A percentile compares a stretch with the other conserved stretches of the same genome.
Evolutionary conservation across 768 basidiomycete species (phyloP).

Genomic region (Lactarius trivialis): DNA sequence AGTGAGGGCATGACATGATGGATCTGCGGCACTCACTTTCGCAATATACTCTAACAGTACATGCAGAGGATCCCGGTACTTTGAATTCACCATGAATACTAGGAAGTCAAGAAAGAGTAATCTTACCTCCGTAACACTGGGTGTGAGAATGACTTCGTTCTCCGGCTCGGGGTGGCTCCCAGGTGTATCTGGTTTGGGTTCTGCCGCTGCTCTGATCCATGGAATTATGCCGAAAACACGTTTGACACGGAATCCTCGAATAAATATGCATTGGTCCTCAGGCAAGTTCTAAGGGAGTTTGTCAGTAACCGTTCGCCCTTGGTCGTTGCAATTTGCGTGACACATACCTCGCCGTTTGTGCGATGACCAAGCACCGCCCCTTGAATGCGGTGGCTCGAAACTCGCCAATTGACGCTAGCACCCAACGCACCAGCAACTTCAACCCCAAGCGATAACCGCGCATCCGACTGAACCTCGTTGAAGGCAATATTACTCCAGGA

Average conservation of each 20-base stretch:
- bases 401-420: neutral
- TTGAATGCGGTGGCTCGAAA: neutral
- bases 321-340: neutral
- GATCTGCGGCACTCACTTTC: neutral
- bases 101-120: neutral
- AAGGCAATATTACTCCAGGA: neutral
- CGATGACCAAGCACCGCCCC: neutral
- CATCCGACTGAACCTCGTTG: neutral
- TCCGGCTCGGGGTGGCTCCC: neutral
- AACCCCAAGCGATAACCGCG: neutral
- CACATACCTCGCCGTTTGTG: neutral
- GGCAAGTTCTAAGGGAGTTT: neutral
- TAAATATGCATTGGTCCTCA: neutral
- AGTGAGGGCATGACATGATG: neutral
- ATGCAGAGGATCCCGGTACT: neutral
- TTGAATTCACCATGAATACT: neutral
- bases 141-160: neutral
- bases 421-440: neutral
- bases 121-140: neutral
- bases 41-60: neutral
- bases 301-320: too few relatives aligned
- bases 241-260: neutral
- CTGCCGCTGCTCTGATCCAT: neutral
- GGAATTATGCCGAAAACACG: neutral
- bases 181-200: neutral